Conservation (phyloP, 257 asterid species). For the Asclepias syriaca region DNA sequence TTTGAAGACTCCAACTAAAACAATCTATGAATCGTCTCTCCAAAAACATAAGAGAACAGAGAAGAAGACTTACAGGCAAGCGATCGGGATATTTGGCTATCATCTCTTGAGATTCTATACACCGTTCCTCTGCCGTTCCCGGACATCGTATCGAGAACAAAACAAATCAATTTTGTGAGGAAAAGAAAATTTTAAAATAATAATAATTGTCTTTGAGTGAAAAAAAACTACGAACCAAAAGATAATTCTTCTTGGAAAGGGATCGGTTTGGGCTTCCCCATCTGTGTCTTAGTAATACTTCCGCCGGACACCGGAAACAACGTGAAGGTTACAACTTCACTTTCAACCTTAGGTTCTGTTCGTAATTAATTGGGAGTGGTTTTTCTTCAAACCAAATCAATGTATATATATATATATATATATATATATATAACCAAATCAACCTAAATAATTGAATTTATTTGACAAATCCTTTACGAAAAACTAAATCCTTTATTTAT, state of each 20-base stretch:
- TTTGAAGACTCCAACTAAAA: background rate
- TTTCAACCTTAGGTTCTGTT: too few relatives aligned
- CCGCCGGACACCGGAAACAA: background rate
- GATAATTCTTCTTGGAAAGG: constrained; percentile 58
- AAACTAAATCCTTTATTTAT: too few relatives aligned
- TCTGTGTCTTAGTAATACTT: constrained; percentile 25
- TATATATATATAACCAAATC: too few relatives aligned
- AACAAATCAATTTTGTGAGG: background rate
- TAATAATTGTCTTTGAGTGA: too few relatives aligned
- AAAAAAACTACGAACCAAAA: constrained; percentile 36
- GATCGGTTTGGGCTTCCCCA: constrained; percentile 48
- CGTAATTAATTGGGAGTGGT: too few relatives aligned
- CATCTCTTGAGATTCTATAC: constrained; percentile 67
- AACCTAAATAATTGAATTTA: too few relatives aligned
- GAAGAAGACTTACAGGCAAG: constrained; percentile 52
- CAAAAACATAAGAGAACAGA: background rate
- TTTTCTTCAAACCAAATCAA: too few relatives aligned
- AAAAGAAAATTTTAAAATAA: background rate
- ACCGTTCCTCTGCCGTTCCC: constrained; percentile 55
- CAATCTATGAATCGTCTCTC: background rate
- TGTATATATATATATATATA: too few relatives aligned
- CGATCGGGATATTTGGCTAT: constrained; percentile 88
- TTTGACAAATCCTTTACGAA: too few relatives aligned
- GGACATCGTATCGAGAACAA: background rate
- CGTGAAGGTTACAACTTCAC: constrained; percentile 48